phyloP scores from a whole-genome alignment of 2,329 filamentous ascomycete genomes.

The Myriosclerotinia curreyana region DNA sequence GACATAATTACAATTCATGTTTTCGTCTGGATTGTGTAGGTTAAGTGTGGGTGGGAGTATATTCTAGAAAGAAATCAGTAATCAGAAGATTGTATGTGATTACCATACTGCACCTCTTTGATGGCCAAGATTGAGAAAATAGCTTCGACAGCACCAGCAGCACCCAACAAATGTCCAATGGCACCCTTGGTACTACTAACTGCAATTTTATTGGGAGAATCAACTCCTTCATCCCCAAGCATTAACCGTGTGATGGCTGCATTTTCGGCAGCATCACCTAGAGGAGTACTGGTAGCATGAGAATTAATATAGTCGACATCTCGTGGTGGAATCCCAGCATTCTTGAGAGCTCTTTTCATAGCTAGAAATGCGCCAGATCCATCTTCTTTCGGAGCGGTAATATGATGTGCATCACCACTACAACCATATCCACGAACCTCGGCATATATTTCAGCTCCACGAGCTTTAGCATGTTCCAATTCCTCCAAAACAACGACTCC shows the following conservation, averaged over 20 bases:
- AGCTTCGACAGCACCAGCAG: slow-evolving; percentile 86
- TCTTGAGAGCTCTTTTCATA: slow-evolving; percentile 78
- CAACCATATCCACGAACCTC: slow-evolving; percentile 87
- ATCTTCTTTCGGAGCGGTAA: slow-evolving; percentile 83
- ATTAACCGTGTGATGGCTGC: slow-evolving; percentile 75
- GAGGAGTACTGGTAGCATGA: slow-evolving; percentile 81
- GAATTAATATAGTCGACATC: slow-evolving; percentile 91
- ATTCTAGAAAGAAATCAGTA: slow-evolving; percentile 51
- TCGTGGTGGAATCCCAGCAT: slow-evolving; percentile 65
- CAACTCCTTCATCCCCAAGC: slow-evolving; percentile 66
- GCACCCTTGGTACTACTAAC: slow-evolving; percentile 94
- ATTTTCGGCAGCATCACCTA: slow-evolving; percentile 89
- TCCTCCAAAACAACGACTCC: slow-evolving; percentile 88
- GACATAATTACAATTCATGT: slow-evolving; percentile 83
- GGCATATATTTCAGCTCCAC: slow-evolving; percentile 81
- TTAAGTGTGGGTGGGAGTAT: slow-evolving; percentile 85
- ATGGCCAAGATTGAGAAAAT: slow-evolving; percentile 80
- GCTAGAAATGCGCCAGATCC: slow-evolving; percentile 78
- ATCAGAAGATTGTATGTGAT: not conserved
- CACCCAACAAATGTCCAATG: slow-evolving; percentile 85
- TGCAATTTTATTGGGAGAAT: slow-evolving; percentile 66
- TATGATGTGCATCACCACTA: slow-evolving; percentile 87
- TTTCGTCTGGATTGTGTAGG: slow-evolving; percentile 61
- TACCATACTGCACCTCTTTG: slow-evolving; percentile 59
- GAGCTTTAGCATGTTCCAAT: slow-evolving; percentile 76